Evolutionary conservation across 2,329 filamentous ascomycete species (phyloP).

Genomic region (Fusarium sp.): DNA sequence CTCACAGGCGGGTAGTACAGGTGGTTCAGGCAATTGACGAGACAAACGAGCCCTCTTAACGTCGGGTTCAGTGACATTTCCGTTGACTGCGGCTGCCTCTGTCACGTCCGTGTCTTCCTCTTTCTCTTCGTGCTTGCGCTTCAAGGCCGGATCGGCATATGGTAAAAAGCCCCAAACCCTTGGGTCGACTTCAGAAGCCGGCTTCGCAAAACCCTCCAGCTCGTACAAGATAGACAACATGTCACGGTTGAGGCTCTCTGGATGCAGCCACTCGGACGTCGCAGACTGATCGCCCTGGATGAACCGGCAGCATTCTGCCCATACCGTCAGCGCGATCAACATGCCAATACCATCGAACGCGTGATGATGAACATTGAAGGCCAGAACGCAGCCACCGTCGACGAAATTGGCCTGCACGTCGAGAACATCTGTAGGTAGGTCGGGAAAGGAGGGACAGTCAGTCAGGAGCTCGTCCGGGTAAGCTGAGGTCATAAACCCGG

Average conservation of each 20-base stretch:
- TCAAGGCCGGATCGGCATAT: not conserved
- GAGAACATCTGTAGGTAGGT: not conserved
- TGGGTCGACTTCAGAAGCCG: not conserved
- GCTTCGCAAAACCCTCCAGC: not conserved
- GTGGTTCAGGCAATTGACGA: not conserved
- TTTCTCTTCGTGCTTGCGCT: not conserved
- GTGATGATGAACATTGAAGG: not conserved
- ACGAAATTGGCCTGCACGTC: not conserved
- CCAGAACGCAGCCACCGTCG: not conserved
- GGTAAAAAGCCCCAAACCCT: not conserved
- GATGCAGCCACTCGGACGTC: not conserved
- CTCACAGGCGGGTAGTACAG: not conserved
- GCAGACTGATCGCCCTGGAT: not conserved
- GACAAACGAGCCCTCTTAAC: not conserved
- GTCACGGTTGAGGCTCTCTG: not conserved
- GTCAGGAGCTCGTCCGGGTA: not conserved
- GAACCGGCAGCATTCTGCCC: not conserved
- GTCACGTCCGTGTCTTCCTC: not conserved
- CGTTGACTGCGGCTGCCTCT: not conserved
- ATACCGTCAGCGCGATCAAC: not conserved
- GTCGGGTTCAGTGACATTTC: not conserved
- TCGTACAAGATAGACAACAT: not conserved
- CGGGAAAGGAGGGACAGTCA: not conserved
- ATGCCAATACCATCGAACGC: not conserved
- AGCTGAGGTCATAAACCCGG: not conserved